Evolutionary conservation across 768 basidiomycete genomes (phyloP).

Genomic region (Favolaschia claudopus): DNA sequence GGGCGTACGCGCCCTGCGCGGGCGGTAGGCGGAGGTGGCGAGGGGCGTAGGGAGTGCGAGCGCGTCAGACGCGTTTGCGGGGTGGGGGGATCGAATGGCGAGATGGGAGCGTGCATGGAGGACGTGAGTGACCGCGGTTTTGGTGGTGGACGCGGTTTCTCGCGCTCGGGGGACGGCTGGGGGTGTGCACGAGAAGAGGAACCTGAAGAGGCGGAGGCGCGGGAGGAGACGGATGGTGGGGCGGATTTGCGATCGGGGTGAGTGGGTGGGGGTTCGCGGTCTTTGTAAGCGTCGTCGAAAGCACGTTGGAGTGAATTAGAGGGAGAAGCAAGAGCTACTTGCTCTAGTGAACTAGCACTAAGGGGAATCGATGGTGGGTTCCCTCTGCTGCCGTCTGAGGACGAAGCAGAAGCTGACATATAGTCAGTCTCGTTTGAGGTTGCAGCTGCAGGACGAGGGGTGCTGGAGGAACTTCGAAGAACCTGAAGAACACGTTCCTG

Average conservation of each 20-base stretch:
- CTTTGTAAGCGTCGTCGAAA: conserved; percentile 20
- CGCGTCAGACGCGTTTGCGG: conserved; percentile 20
- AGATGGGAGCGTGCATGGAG: background rate
- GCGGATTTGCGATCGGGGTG: conserved; percentile 61
- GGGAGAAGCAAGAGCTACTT: conserved; percentile 49
- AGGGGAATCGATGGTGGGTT: conserved; percentile 42
- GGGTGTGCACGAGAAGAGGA: conserved; percentile 9
- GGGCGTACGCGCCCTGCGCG: conserved; percentile 14
- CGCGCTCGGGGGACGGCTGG: conserved; percentile 14
- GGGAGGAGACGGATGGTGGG: conserved; percentile 15
- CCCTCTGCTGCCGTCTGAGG: conserved; percentile 24
- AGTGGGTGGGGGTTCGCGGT: conserved; percentile 51
- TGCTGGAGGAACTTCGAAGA: conserved; percentile 63
- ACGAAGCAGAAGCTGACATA: conserved; percentile 19
- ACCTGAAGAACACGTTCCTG: conserved; percentile 76
- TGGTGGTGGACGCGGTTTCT: conserved; percentile 22
- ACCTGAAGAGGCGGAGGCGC: conserved; percentile 14
- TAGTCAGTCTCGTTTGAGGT: conserved; percentile 10
- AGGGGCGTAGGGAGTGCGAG: conserved; percentile 20
- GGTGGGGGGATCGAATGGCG: conserved; percentile 16
- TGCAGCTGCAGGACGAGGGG: conserved; percentile 13
- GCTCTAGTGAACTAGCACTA: conserved; percentile 54
- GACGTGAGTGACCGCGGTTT: conserved; percentile 25
- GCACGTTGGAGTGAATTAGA: conserved; percentile 8
- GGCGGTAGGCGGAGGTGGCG: conserved; percentile 13